Conservation (phyloP, 2,329 filamentous ascomycete species). For the Chaetothyriales sp. region DNA sequence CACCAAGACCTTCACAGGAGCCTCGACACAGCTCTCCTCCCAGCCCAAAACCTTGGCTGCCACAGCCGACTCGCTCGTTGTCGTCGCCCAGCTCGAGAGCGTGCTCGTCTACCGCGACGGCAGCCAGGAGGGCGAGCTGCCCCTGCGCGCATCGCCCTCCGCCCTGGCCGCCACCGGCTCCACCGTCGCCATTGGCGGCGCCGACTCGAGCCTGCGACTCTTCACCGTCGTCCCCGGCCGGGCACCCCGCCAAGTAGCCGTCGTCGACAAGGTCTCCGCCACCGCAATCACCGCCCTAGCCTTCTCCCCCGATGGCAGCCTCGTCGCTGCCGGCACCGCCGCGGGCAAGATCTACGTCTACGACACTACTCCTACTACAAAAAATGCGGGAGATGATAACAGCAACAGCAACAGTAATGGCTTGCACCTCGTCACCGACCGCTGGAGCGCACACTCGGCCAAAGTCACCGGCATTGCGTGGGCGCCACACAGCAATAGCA, state of each 20-base stretch:
- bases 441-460: conserved; percentile 54
- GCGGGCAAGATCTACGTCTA: conserved; percentile 82
- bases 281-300: conserved; percentile 63
- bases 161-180: conserved; percentile 54
- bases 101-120: conserved; percentile 43
- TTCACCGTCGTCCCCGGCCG: conserved; percentile 47
- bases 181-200: conserved; percentile 59
- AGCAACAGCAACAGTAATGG: conserved; percentile 31
- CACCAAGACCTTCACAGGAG: conserved; percentile 59
- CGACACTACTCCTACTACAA: conserved; percentile 31
- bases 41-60: conserved; percentile 65
- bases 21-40: conserved; percentile 50
- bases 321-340: conserved; percentile 68
- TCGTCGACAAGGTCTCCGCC: conserved; percentile 48
- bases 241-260: conserved; percentile 39
- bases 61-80: conserved; percentile 36
- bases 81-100: conserved; percentile 45
- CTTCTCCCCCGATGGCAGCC: conserved; percentile 63
- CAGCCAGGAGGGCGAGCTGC: conserved; percentile 42
- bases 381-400: background rate
- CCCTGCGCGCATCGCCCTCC: conserved; percentile 50
- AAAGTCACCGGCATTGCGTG: conserved; percentile 57
- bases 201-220: conserved; percentile 59
- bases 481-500: conserved; percentile 61
- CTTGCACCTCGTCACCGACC: conserved; percentile 57